Base-by-base conservation (phyloP, 163 green algal species). In the Volvox carteri region DNA sequence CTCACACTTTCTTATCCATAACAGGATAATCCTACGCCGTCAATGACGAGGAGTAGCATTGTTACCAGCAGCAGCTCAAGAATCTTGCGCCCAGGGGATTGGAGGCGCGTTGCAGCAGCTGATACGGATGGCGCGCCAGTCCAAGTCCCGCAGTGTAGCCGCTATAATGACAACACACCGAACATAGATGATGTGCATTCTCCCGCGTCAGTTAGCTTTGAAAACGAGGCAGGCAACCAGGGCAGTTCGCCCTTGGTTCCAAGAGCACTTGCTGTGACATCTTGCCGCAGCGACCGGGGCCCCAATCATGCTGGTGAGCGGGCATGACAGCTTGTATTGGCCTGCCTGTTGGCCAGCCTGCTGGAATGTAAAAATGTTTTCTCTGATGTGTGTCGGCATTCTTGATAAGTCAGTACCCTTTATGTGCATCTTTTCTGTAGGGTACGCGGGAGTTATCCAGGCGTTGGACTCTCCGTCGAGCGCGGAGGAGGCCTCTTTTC, bases 101-200 rank as follows among this genome's bases (percentile, higher is more conserved):
- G 83, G 83, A 70, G 83, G 9, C 35, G 8, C 35, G 67, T 35
- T 1, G 83, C 68, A 18, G 83, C 67, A 4, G 83, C 83, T 0
- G 68, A 81, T n/a, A 88, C 83, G 23, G 81, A 48, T 56, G 81
- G 81, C 11, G 48, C 37, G 18, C 48, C 48, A 3, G 65, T 87
- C 5, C 46, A 80, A 11, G 33, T 35, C 0, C 68, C 83, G 8
- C 1, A 23, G 16, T 11, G 14, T 4, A 21, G 39, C 30, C 25
- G 4, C 0, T 79, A 78, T n/a, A 0, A 48, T 1, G 68, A 88
- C 33, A 62, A 54, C 21, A 89, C 84, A 1, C 84, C 84, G 16
- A 89, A 89, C 72, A 89, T 89, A 21, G 84, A 89, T 18, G 84
- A 89, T 41, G 84, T 89, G 35, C 84, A 89, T 65, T 84, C 68